A percentile compares a stretch with the other conserved stretches of the same genome.
These are phyloP conservation scores for Pseudopithomyces maydicus DNA, from an alignment of 2,329 filamentous ascomycete genomes.

Conservation along the genomic window DNA sequence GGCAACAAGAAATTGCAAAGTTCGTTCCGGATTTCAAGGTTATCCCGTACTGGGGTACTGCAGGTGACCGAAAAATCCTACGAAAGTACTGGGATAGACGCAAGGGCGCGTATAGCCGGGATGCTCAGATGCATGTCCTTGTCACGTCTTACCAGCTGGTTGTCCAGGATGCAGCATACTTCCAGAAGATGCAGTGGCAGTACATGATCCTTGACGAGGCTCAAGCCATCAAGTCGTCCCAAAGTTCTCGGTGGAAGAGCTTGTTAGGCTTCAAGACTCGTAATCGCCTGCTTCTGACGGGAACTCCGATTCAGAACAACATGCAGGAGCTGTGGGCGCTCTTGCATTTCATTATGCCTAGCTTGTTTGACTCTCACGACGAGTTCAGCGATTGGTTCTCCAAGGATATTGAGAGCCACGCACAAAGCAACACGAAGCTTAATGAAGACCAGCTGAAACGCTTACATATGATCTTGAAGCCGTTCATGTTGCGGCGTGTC, in stretches of 20 bases:
- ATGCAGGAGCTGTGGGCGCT: slow-evolving; percentile 99
- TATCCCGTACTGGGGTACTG: slow-evolving; percentile 95
- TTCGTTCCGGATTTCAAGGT: slow-evolving; percentile 96
- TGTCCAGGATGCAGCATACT: slow-evolving; percentile 93
- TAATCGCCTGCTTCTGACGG: slow-evolving; percentile 89
- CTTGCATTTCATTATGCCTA: slow-evolving; percentile 99
- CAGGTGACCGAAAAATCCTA: slow-evolving; percentile 90
- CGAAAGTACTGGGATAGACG: slow-evolving; percentile 99
- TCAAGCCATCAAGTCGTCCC: slow-evolving; percentile 97
- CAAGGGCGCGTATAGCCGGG: slow-evolving; percentile 91
- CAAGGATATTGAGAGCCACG: slow-evolving; percentile 96
- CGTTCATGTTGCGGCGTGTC: slow-evolving; percentile 98
- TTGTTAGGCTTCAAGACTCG: slow-evolving; percentile 92
- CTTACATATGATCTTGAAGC: slow-evolving; percentile 98
- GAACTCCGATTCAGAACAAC: slow-evolving; percentile 99
- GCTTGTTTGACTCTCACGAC: slow-evolving; percentile 90
- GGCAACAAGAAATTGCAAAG: slow-evolving; percentile 96
- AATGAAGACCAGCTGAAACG: slow-evolving; percentile 97
- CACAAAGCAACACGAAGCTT: slow-evolving; percentile 98
- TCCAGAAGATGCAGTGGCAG: slow-evolving; percentile 99
- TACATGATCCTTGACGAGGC: slow-evolving; percentile 99
- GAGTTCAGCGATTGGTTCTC: slow-evolving; percentile 95
- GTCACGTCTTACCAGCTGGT: slow-evolving; percentile 98
- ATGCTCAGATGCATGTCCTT: slow-evolving; percentile 93
- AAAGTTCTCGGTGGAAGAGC: slow-evolving; percentile 96